phyloP scores from a whole-genome alignment of 192 early-diverging fungal genomes.

The Obelidium mucronatum region DNA sequence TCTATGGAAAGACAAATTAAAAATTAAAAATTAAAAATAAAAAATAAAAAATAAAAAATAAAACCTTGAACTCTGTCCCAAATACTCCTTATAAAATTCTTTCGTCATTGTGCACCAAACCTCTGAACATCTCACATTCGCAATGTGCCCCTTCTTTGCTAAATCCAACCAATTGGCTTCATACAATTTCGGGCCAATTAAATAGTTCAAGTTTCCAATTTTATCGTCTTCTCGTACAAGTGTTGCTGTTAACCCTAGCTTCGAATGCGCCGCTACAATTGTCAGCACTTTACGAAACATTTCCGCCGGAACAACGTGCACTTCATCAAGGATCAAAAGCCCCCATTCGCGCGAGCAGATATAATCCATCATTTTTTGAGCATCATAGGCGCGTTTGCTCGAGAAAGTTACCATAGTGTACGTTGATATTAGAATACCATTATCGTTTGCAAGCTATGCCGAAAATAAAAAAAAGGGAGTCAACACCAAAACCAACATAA shows the following conservation, averaged over 20 bases:
- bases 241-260: slow-evolving; percentile 88
- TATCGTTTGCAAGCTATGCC: slow-evolving; percentile 76
- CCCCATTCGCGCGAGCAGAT: slow-evolving; percentile 94
- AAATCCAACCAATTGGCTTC: slow-evolving; percentile 99
- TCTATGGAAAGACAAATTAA: slow-evolving; percentile 38
- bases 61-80: slow-evolving; percentile 71
- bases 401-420: slow-evolving; percentile 97
- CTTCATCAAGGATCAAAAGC: slow-evolving; percentile 95
- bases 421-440: slow-evolving; percentile 96
- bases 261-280: slow-evolving; percentile 89
- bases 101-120: slow-evolving; percentile 99
- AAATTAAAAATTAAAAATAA: background rate
- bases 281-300: slow-evolving; percentile 94
- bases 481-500: slow-evolving; percentile 10
- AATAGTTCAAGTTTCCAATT: slow-evolving; percentile 95
- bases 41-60: background rate
- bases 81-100: slow-evolving; percentile 95
- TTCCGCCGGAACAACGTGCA: slow-evolving; percentile 97
- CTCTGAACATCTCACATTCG: slow-evolving; percentile 97
- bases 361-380: slow-evolving; percentile 96
- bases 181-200: slow-evolving; percentile 99
- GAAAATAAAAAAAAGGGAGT: background rate
- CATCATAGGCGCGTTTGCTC: slow-evolving; percentile 92
- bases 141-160: slow-evolving; percentile 96
- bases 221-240: slow-evolving; percentile 98